Evolutionary conservation across 2,329 filamentous ascomycete genomes (phyloP).

Genomic region (Akanthomyces lecanii): DNA sequence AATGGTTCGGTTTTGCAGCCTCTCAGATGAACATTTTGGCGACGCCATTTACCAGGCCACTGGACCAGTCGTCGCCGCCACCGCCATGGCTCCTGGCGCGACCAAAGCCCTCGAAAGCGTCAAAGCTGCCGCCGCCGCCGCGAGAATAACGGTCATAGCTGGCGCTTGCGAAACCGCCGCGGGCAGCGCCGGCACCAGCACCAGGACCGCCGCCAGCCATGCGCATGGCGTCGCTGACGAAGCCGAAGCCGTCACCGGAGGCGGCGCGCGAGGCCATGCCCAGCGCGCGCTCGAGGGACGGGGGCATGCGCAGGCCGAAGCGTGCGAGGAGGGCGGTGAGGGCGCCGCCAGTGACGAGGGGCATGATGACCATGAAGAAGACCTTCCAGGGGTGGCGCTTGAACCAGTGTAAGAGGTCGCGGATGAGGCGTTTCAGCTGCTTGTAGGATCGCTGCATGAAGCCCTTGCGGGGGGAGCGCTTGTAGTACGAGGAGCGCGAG

Average conservation of each 20-base stretch:
- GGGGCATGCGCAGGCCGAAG: constrained; percentile 75
- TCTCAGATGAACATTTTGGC: constrained; percentile 41
- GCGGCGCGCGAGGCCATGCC: constrained; percentile 49
- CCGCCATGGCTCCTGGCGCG: constrained; percentile 22
- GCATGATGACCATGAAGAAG: constrained; percentile 81
- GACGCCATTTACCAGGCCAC: constrained; percentile 32
- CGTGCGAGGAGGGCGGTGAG: constrained; percentile 71
- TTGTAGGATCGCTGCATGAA: constrained; percentile 71
- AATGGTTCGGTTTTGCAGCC: not conserved
- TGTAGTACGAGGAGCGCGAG: constrained; percentile 61
- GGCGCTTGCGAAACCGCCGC: constrained; percentile 24
- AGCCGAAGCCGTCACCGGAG: constrained; percentile 43
- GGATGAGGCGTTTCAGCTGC: constrained; percentile 73
- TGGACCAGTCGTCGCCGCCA: constrained; percentile 26
- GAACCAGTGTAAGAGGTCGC: constrained; percentile 76
- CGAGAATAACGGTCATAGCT: constrained; percentile 5
- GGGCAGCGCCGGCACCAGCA: constrained; percentile 19
- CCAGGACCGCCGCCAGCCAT: constrained; percentile 42
- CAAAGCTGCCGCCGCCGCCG: constrained; percentile 18
- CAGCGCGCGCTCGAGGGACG: constrained; percentile 55
- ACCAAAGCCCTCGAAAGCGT: constrained; percentile 29
- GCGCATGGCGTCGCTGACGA: constrained; percentile 52
- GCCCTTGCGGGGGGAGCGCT: constrained; percentile 73
- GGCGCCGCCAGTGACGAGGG: constrained; percentile 78
- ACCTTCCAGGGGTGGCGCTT: constrained; percentile 82